A percentile compares a stretch with the other conserved stretches of the same genome.
phyloP scores from a whole-genome alignment of 805 yeast species.

The Saturnispora bothae region DNA sequence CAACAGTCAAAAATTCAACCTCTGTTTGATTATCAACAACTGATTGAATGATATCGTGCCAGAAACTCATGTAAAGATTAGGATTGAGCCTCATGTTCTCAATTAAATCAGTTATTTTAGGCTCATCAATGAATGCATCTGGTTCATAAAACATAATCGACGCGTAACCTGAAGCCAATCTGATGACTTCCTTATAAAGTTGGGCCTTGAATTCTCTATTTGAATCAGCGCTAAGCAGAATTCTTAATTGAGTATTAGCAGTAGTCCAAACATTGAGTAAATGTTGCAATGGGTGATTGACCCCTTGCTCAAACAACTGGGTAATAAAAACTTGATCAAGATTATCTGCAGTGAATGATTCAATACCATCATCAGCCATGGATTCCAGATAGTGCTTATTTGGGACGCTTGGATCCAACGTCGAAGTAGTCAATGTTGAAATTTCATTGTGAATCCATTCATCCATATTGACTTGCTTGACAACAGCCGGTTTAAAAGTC shows the following conservation, averaged over 20 bases:
- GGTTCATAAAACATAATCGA: constrained; percentile 59
- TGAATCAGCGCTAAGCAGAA: constrained; percentile 32
- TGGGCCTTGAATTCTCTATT: constrained; percentile 28
- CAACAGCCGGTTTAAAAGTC: background rate
- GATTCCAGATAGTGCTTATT: constrained; percentile 17
- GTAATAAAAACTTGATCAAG: constrained; percentile 48
- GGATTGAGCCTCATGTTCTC: constrained; percentile 20
- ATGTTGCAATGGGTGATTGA: constrained; percentile 36
- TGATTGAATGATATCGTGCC: constrained; percentile 45
- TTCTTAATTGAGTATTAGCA: constrained; percentile 33
- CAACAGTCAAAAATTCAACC: constrained; percentile 45
- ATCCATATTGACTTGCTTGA: background rate
- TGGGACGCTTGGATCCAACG: constrained; percentile 22
- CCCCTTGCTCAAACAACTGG: constrained; percentile 44
- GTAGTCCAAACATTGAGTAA: constrained; percentile 35
- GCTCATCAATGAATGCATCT: constrained; percentile 42
- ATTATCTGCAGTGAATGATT: constrained; percentile 22
- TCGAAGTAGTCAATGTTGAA: constrained; percentile 28
- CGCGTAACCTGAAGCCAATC: constrained; percentile 50
- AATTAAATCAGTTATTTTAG: constrained; percentile 23
- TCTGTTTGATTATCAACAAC: constrained; percentile 60
- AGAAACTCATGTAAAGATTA: constrained; percentile 30
- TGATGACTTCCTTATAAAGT: constrained; percentile 38
- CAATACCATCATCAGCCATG: constrained; percentile 17
- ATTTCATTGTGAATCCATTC: constrained; percentile 34